Evolutionary conservation across 169 alveolate species (phyloP), one percentile per base, ranked within the genome.

Genomic region (Sarcocystis neurona): DNA sequence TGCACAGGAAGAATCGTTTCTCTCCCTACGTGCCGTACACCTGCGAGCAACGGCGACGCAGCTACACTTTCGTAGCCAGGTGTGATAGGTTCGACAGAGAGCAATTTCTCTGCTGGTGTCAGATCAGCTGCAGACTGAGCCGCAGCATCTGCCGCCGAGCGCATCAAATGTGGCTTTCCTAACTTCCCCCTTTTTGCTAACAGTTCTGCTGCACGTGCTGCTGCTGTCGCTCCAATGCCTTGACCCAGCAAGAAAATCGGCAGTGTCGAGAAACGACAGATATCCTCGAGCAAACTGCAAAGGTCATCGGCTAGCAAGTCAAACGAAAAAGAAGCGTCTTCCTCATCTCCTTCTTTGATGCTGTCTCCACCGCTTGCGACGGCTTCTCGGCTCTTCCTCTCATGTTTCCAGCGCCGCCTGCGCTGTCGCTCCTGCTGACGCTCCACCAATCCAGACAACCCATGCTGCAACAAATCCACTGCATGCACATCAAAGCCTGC

Each of bases 401-500:
- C n/a, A n/a, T n/a, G n/a, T n/a, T n/a, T n/a, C n/a, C n/a, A n/a
- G n/a, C n/a, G n/a, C n/a, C n/a, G n/a, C n/a, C n/a, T n/a, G n/a
- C n/a, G n/a, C n/a, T n/a, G n/a, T n/a, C n/a, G n/a, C n/a, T n/a
- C n/a, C n/a, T n/a, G n/a, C n/a, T n/a, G n/a, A n/a, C n/a, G n/a
- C n/a, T n/a, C n/a, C 6, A 63, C 75, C 20, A 63, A 37, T 41
- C 32, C 32, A 15, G 75, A 63, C 20, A 63, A 43, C n/a, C 75
- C 75, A 15, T 63, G 75, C 20, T 41, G 44, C 75, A 30, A 43
- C 6, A 63, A n/a, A 63, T 63, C 75, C 5, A 63, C 32, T 20
- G 75, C 75, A 15, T 63, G 75, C 39, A 63, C 75, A n/a, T 63
- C 75, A 12, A 63, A 43, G 41, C 75, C 41, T 41, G 75, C 75